These are phyloP conservation scores for Xylaria intraflava DNA, from an alignment of 495 filamentous ascomycete genomes.

Conservation along the genomic window DNA sequence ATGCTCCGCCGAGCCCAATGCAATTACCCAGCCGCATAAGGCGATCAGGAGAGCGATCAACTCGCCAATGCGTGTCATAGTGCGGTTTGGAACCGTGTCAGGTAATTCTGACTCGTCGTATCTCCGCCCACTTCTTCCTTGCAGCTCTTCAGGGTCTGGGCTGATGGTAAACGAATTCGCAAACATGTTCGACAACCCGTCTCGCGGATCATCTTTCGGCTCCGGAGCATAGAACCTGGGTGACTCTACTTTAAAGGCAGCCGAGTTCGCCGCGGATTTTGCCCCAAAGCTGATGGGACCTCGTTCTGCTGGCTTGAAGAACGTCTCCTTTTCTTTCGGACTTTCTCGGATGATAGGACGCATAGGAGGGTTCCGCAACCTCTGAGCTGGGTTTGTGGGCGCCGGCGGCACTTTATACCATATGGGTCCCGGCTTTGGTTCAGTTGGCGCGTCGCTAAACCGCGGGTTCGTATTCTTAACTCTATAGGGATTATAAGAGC, in stretches of 20 bases:
- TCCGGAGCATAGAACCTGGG: slow-evolving; percentile 24
- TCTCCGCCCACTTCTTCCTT: background rate
- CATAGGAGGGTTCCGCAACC: slow-evolving; percentile 54
- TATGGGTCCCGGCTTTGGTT: slow-evolving; percentile 37
- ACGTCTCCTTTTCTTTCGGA: slow-evolving; percentile 38
- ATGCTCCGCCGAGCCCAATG: slow-evolving; percentile 16
- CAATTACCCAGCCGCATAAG: slow-evolving; percentile 18
- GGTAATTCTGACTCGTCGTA: background rate
- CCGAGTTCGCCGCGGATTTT: slow-evolving; percentile 4
- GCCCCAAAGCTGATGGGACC: slow-evolving; percentile 15
- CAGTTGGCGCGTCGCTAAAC: slow-evolving; percentile 51
- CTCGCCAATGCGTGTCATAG: slow-evolving; percentile 11
- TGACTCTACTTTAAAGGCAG: slow-evolving; percentile 19
- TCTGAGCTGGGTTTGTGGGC: slow-evolving; percentile 57
- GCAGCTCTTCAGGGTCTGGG: slow-evolving; percentile 18
- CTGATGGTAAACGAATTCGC: slow-evolving; percentile 26
- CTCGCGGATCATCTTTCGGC: slow-evolving; percentile 25
- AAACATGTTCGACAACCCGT: slow-evolving; percentile 27
- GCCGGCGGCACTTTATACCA: slow-evolving; percentile 59
- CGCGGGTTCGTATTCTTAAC: slow-evolving; percentile 39
- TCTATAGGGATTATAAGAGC: slow-evolving; percentile 35
- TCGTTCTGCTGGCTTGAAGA: slow-evolving; percentile 28
- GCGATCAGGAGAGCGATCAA: slow-evolving; percentile 16
- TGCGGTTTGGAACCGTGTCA: background rate
- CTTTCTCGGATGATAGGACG: slow-evolving; percentile 40